Percentiles rank a stretch among this genome's conserved stretches.
phyloP scores from a whole-genome alignment of 106 monocot species.

The Dendrobium officinale region DNA sequence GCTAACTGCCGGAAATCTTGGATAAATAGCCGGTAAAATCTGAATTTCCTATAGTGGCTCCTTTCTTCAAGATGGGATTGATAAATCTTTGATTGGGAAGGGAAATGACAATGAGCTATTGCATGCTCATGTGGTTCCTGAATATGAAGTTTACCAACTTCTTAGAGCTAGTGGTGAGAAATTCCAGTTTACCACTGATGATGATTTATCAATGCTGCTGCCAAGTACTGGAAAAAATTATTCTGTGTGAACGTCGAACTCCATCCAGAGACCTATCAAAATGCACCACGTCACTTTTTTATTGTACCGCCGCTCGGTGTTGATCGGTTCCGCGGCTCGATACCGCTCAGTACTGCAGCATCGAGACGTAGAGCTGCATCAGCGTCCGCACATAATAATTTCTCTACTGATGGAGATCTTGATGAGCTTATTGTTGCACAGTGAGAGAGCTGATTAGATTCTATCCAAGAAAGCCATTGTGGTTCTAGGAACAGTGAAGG shows the following conservation, averaged over 20 bases:
- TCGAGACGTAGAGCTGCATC: too few relatives aligned
- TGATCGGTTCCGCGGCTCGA: too few relatives aligned
- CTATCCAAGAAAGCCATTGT: neutral
- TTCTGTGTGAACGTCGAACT: too few relatives aligned
- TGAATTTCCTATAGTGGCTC: neutral
- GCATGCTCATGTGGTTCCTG: slow-evolving; percentile 59
- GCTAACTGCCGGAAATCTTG: too few relatives aligned
- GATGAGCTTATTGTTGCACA: slow-evolving; percentile 10
- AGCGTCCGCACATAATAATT: too few relatives aligned
- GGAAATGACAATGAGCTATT: slow-evolving; percentile 54
- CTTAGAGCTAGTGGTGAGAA: slow-evolving; percentile 70
- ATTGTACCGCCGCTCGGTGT: too few relatives aligned
- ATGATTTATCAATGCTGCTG: slow-evolving; percentile 26
- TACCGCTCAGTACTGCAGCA: too few relatives aligned
- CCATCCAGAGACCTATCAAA: too few relatives aligned
- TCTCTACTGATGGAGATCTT: neutral
- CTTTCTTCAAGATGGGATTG: slow-evolving; percentile 61
- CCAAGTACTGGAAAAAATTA: neutral
- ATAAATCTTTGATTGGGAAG: slow-evolving; percentile 60
- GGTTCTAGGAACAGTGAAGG: too few relatives aligned
- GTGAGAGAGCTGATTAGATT: neutral
- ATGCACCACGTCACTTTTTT: too few relatives aligned
- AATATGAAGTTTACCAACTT: slow-evolving; percentile 85
- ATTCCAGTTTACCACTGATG: slow-evolving; percentile 51
- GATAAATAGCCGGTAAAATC: too few relatives aligned